Percentiles rank a stretch among this genome's conserved stretches.
Evolutionary conservation across 2,329 filamentous ascomycete genomes (phyloP).

Genomic region (Fusarium floridanum): DNA sequence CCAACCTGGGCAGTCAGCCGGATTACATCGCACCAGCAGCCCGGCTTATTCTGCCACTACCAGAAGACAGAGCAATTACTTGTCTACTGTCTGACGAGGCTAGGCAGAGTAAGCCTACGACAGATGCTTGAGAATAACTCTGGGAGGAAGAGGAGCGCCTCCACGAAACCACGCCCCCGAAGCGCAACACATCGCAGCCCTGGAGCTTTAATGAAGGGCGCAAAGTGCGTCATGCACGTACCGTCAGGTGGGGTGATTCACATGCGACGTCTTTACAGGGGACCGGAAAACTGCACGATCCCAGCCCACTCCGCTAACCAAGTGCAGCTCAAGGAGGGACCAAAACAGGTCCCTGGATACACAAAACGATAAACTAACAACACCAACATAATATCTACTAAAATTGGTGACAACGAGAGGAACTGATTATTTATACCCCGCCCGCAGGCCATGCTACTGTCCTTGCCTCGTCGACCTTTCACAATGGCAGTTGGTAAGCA

Average conservation of each 20-base stretch:
- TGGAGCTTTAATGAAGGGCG: not conserved
- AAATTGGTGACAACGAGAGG: not conserved
- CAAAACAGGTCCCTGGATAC: conserved; percentile 11
- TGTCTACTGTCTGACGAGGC: not conserved
- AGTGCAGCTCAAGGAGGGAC: not conserved
- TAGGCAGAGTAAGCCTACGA: not conserved
- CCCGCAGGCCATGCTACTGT: not conserved
- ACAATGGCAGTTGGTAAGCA: not conserved
- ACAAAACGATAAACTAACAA: not conserved
- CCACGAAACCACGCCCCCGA: not conserved
- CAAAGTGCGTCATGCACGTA: not conserved
- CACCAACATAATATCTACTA: not conserved
- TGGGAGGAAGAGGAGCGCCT: not conserved
- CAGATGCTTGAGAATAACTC: not conserved
- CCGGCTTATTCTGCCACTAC: not conserved
- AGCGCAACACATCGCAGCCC: not conserved
- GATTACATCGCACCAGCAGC: not conserved
- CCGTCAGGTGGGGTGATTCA: not conserved
- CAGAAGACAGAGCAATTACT: not conserved
- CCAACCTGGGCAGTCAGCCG: not conserved
- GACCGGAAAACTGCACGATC: not conserved
- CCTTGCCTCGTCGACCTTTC: not conserved
- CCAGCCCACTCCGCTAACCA: not conserved
- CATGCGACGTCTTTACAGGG: not conserved
- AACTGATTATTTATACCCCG: not conserved